Evolutionary conservation across 768 basidiomycete genomes (phyloP).

Genomic region (Plicaturopsis crispa): DNA sequence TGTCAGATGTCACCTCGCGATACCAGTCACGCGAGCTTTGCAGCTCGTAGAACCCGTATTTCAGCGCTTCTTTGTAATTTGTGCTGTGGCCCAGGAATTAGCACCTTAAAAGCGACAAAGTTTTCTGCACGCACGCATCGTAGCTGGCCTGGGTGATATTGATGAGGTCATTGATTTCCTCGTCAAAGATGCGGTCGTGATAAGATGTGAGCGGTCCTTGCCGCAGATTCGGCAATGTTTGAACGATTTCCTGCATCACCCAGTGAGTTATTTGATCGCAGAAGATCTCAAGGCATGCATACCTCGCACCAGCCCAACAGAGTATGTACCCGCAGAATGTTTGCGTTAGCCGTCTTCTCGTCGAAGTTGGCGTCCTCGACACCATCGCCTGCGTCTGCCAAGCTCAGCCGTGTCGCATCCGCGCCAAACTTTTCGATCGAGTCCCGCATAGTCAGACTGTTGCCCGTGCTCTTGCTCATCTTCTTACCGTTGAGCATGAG

Average conservation of each 20-base stretch:
- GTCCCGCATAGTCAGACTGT: slow-evolving; percentile 86
- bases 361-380: slow-evolving; percentile 99
- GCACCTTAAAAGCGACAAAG: not conserved
- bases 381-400: slow-evolving; percentile 97
- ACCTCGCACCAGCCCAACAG: slow-evolving; percentile 90
- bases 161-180: slow-evolving; percentile 85
- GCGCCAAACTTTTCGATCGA: slow-evolving; percentile 93
- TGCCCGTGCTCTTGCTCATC: slow-evolving; percentile 97
- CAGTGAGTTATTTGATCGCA: slow-evolving; percentile 3
- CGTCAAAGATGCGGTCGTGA: slow-evolving; percentile 86
- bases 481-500: slow-evolving; percentile 97
- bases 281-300: slow-evolving; percentile 3
- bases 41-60: slow-evolving; percentile 93
- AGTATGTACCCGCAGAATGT: slow-evolving; percentile 89
- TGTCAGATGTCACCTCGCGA: slow-evolving; percentile 81
- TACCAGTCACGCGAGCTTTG: slow-evolving; percentile 94
- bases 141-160: slow-evolving; percentile 76
- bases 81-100: slow-evolving; percentile 41
- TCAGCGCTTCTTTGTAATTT: slow-evolving; percentile 93
- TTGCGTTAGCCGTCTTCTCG: slow-evolving; percentile 95
- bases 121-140: slow-evolving; percentile 51
- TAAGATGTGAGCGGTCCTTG: slow-evolving; percentile 64
- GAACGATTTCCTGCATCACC: slow-evolving; percentile 67
- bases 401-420: slow-evolving; percentile 83
- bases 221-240: slow-evolving; percentile 64